Evolutionary conservation across 1,284 basidiomycete genomes (phyloP).

Genomic region (Somion occarium): DNA sequence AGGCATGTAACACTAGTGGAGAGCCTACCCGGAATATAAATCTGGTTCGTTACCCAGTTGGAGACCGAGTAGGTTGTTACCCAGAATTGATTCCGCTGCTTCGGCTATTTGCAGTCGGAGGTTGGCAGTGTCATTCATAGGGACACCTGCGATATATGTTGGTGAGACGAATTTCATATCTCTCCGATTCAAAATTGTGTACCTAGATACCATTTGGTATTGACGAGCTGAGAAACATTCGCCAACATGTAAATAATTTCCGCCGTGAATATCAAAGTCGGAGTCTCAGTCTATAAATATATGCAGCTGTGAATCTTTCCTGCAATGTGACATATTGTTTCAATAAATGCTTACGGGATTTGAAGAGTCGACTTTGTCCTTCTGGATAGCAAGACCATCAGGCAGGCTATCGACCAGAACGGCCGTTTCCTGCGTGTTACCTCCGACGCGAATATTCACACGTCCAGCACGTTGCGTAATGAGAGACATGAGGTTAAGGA

Average conservation of each 20-base stretch:
- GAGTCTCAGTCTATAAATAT: slow-evolving; percentile 42
- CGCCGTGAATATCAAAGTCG: slow-evolving; percentile 50
- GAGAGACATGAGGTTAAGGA: slow-evolving; percentile 73
- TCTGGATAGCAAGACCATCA: slow-evolving; percentile 15
- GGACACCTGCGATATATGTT: slow-evolving; percentile 28
- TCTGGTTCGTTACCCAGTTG: slow-evolving; percentile 57
- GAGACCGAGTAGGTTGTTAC: slow-evolving; percentile 40
- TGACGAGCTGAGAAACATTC: slow-evolving; percentile 51
- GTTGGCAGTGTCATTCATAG: slow-evolving; percentile 44
- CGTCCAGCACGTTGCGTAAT: slow-evolving; percentile 55
- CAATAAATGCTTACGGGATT: slow-evolving; percentile 15
- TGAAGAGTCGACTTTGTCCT: slow-evolving; percentile 14
- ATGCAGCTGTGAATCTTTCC: not conserved
- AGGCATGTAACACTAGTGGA: slow-evolving; percentile 23
- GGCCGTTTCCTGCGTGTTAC: slow-evolving; percentile 71
- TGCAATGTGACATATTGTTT: not conserved
- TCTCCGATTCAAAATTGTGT: slow-evolving; percentile 4
- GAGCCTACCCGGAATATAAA: slow-evolving; percentile 33
- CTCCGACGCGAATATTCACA: slow-evolving; percentile 64
- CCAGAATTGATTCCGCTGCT: slow-evolving; percentile 37
- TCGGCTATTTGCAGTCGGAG: slow-evolving; percentile 41
- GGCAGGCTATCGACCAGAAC: slow-evolving; percentile 21
- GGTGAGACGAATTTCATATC: slow-evolving; percentile 5
- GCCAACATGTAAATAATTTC: slow-evolving; percentile 54
- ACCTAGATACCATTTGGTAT: slow-evolving; percentile 59